These are phyloP conservation scores for Petunia hybrid DNA, from an alignment of 305 asterid species.

Conservation along the genomic window DNA sequence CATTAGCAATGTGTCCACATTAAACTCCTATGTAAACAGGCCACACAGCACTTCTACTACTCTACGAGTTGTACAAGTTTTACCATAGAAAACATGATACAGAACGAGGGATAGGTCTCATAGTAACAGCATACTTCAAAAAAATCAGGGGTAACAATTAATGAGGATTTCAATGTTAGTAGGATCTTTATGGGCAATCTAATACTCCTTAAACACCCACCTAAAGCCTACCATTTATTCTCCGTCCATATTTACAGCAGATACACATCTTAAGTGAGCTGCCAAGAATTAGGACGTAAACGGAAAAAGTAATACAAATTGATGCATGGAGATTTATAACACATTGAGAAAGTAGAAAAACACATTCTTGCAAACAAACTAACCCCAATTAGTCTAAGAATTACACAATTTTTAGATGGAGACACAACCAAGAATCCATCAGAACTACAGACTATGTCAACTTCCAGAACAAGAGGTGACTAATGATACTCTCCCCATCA, in stretches of 20 bases:
- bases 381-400: slow-evolving; percentile 8
- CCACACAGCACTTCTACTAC: neutral
- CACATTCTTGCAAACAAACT: neutral
- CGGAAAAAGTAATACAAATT: neutral
- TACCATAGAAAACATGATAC: neutral
- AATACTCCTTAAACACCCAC: slow-evolving; percentile 63
- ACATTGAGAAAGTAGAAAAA: neutral
- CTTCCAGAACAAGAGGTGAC: neutral
- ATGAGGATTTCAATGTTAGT: slow-evolving; percentile 31
- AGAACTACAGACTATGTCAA: neutral
- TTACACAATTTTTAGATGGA: neutral
- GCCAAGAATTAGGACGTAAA: slow-evolving; percentile 87
- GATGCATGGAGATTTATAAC: neutral
- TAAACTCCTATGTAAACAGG: neutral
- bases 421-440: neutral
- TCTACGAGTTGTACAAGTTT: neutral
- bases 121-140: neutral
- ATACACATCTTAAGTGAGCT: slow-evolving; percentile 66
- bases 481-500: neutral
- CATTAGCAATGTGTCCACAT: neutral
- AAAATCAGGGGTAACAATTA: neutral
- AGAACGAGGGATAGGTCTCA: neutral
- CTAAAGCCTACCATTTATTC: slow-evolving; percentile 63
- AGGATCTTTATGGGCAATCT: slow-evolving; percentile 71
- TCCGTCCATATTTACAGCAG: slow-evolving; percentile 91